Percentiles rank a stretch among this genome's conserved stretches.
Conservation (phyloP, 345 rosid species). For the Cochlearia excelsa region DNA sequence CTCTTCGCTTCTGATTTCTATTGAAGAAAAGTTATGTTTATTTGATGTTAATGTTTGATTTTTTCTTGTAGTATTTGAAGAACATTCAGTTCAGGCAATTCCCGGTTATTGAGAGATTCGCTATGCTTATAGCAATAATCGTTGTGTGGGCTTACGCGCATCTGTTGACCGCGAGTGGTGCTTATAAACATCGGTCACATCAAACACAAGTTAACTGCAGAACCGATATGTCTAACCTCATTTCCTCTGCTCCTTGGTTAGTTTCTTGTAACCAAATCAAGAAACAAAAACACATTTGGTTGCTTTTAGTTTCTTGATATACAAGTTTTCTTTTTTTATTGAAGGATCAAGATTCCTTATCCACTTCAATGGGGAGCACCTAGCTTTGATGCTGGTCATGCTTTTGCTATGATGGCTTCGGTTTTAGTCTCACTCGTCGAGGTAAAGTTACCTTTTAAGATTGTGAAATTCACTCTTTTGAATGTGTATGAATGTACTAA, state of each 20-base stretch:
- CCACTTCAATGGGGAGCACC: conserved; percentile 99
- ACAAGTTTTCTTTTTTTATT: too few relatives aligned
- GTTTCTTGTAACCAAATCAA: conserved; percentile 10
- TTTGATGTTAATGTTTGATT: neutral
- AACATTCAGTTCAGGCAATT: conserved; percentile 56
- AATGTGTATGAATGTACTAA: conserved; percentile 12
- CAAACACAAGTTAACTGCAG: conserved; percentile 79
- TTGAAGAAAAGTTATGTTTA: neutral
- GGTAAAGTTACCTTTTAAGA: conserved; percentile 40
- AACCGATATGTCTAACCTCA: conserved; percentile 93
- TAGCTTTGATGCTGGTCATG: conserved; percentile 94
- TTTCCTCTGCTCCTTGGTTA: conserved; percentile 99
- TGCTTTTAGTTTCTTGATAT: neutral
- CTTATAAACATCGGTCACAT: conserved; percentile 81
- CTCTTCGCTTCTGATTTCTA: neutral
- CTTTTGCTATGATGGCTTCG: conserved; percentile 98
- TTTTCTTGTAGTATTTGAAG: conserved; percentile 71
- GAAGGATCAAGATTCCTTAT: conserved; percentile 92
- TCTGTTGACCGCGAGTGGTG: conserved; percentile 94
- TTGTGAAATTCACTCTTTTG: neutral
- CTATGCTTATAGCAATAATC: conserved; percentile 67
- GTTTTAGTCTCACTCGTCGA: conserved; percentile 87
- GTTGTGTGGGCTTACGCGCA: conserved; percentile 97
- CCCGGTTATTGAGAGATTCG: conserved; percentile 85
- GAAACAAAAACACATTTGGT: neutral